These are phyloP conservation scores for Scleromitrula shiraiana DNA, from an alignment of 2,329 filamentous ascomycete genomes.

Conservation along the genomic window DNA sequence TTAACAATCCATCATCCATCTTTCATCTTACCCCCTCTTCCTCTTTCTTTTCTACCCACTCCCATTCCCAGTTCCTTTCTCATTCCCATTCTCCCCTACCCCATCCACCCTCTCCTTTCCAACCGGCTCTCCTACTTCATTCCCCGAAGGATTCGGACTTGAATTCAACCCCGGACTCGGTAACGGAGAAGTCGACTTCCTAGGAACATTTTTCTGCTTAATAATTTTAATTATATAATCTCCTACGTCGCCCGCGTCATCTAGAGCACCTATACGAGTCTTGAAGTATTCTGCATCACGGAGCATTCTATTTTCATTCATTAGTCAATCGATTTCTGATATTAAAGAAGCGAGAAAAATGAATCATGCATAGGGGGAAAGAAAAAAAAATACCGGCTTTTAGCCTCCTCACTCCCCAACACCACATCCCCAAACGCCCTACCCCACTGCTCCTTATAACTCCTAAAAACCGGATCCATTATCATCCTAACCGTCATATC, in stretches of 20 bases:
- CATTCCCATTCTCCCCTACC: not conserved
- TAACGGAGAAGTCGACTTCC: not conserved
- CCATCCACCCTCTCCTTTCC: not conserved
- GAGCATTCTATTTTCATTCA: constrained; percentile 43
- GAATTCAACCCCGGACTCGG: not conserved
- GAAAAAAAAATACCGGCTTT: constrained; percentile 45
- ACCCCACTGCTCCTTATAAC: constrained; percentile 58
- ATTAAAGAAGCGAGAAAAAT: not conserved
- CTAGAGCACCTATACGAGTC: constrained; percentile 51
- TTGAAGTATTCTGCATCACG: constrained; percentile 58
- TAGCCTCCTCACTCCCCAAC: constrained; percentile 51
- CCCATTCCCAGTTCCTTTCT: not conserved
- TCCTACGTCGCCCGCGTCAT: constrained; percentile 62
- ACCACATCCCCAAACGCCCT: constrained; percentile 53
- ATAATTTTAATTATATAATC: constrained; percentile 58
- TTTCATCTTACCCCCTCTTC: too few relatives aligned
- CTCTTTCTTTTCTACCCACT: not conserved
- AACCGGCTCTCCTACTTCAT: too few relatives aligned
- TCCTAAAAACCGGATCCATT: constrained; percentile 60
- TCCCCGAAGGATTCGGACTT: not conserved
- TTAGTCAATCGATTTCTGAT: not conserved
- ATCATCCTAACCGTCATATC: constrained; percentile 58
- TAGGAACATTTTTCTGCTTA: constrained; percentile 42
- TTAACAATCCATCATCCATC: too few relatives aligned
- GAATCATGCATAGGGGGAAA: not conserved